Evolutionary conservation across 306 rosid genomes (phyloP), one percentile per base, ranked within the genome.

Genomic region (Chamaecrista fasciculata): DNA sequence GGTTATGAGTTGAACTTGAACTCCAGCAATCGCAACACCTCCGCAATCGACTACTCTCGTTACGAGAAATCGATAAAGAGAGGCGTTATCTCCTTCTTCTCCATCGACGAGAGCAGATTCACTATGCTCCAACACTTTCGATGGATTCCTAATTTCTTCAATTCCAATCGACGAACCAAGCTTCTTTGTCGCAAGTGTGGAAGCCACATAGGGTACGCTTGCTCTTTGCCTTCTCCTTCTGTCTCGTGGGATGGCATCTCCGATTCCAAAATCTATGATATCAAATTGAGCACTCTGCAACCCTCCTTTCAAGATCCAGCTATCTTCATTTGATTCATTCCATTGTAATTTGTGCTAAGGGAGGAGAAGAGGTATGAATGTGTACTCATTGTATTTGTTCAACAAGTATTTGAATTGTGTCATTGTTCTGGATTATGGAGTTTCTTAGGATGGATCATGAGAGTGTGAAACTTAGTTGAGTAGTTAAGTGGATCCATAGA

Each of bases 111-210:
- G 40, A 78, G 68, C 73, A 66, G 82, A 49, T 78, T 78, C 15
- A 60, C 24, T 3, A 76, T 49, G 49, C 39, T 57, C 19, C 48
- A 78, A n/a, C 56, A 71, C 16, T 64, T 65, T 47, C 51, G 58
- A 26, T 78, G 78, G 68, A 72, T 57, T 4, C 77, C 77, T 2
- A n/a, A n/a, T n/a, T 56, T 63, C 42, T 71, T 78, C 49, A 44
- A 33, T n/a, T 66, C 74, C 20, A 65, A 78, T 61, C 31, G 63
- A 36, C 71, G 73, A 66, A 64, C 74, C 9, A 78, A 71, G 69
- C 82, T 78, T 49, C 78, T 78, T 20, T 78, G 82, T 49, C 74
- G 69, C n/a, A 71, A 66, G 8, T 78, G 78, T 26, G 69, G 64
- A 4, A 57, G 47, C 62, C 77, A 71, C 40, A 58, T 78, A 48